Conservation (phyloP, 2,329 filamentous ascomycete species). For the Aspergillus sp. region DNA sequence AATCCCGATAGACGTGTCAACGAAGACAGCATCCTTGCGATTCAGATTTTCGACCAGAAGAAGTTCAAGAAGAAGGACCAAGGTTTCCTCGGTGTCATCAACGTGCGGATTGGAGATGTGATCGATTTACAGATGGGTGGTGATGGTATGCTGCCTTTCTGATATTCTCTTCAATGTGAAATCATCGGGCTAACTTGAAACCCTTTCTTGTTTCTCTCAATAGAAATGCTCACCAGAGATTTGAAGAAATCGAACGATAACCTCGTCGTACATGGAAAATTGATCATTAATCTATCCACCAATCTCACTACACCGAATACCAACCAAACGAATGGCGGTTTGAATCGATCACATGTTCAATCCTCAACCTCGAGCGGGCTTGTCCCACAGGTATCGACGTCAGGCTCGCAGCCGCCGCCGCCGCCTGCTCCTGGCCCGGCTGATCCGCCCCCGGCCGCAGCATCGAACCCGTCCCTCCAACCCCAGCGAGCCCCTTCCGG, state of each 20-base stretch:
- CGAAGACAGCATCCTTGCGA: slow-evolving; percentile 93
- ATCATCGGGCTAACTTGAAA: slow-evolving; percentile 7
- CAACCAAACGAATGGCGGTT: slow-evolving; percentile 38
- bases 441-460: slow-evolving; percentile 25
- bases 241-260: slow-evolving; percentile 98
- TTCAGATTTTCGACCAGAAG: slow-evolving; percentile 99
- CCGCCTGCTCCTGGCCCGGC: slow-evolving; percentile 17
- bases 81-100: slow-evolving; percentile 95
- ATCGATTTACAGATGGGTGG: slow-evolving; percentile 85
- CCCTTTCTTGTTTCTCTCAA: slow-evolving; percentile 14
- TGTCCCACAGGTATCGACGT: slow-evolving; percentile 27
- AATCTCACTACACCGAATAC: slow-evolving; percentile 71
- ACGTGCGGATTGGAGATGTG: slow-evolving; percentile 89
- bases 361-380: slow-evolving; percentile 35
- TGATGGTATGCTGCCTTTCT: slow-evolving; percentile 63
- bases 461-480: slow-evolving; percentile 29
- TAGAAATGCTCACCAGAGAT: slow-evolving; percentile 95
- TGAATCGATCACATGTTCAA: slow-evolving; percentile 29
- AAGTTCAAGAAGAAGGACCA: slow-evolving; percentile 99
- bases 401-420: slow-evolving; percentile 20
- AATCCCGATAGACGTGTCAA: slow-evolving; percentile 64
- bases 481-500: slow-evolving; percentile 30
- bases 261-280: slow-evolving; percentile 92
- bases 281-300: slow-evolving; percentile 93
- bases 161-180: not conserved